A percentile compares a stretch with the other conserved stretches of the same genome.
Evolutionary conservation across 2,329 filamentous ascomycete species (phyloP).

Genomic region (Erysiphe pulchra): DNA sequence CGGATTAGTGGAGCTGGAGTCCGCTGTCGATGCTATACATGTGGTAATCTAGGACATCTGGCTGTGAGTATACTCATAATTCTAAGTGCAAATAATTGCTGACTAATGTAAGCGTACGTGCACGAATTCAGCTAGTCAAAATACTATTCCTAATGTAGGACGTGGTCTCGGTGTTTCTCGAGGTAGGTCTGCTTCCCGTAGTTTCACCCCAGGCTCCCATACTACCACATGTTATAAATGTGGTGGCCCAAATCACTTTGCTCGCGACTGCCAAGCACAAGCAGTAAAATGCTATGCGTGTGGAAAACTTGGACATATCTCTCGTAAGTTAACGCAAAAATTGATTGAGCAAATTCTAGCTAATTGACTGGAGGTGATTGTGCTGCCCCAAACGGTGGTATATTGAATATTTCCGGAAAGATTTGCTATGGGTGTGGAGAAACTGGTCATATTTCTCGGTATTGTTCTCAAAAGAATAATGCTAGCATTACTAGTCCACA

Average conservation of each 20-base stretch:
- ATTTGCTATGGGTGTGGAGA: slow-evolving; percentile 96
- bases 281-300: slow-evolving; percentile 64
- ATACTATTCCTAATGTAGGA: slow-evolving; percentile 22
- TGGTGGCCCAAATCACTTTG: slow-evolving; percentile 86
- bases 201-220: slow-evolving; percentile 44
- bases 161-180: slow-evolving; percentile 43
- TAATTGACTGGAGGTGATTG: slow-evolving; percentile 31
- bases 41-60: slow-evolving; percentile 76
- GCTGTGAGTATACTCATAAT: slow-evolving; percentile 31
- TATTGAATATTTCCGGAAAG: slow-evolving; percentile 87
- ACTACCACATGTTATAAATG: slow-evolving; percentile 52
- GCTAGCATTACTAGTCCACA: slow-evolving; percentile 20
- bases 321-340: slow-evolving; percentile 15
- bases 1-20: slow-evolving; percentile 63
- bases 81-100: slow-evolving; percentile 2
- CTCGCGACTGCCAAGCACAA: slow-evolving; percentile 84
- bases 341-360: background rate
- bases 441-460: slow-evolving; percentile 51
- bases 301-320: slow-evolving; percentile 32
- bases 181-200: slow-evolving; percentile 41
- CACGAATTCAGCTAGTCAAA: slow-evolving; percentile 41
- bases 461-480: slow-evolving; percentile 40
- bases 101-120: slow-evolving; percentile 40
- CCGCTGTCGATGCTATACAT: slow-evolving; percentile 87
- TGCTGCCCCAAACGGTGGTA: slow-evolving; percentile 86